Base-by-base conservation (phyloP, 148 eudicot genomes). In the Nepenthes gracilis region DNA sequence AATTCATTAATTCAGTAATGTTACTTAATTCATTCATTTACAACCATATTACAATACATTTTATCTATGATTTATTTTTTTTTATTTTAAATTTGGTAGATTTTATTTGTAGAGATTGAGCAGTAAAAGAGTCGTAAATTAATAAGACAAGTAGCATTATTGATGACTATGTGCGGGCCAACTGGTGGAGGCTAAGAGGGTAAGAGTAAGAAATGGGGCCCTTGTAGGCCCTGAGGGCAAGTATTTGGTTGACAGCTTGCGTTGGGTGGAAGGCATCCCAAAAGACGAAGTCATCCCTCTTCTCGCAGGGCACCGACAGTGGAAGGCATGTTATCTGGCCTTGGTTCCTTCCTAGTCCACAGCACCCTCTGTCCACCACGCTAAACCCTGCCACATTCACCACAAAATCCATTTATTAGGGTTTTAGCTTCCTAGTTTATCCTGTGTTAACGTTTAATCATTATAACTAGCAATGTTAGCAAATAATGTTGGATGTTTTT, bases 231-330 rank as follows among this genome's bases (percentile, higher is more conserved):
- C 61, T 70, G 12, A 15, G 55, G 50, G 89, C 97, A 23, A 91
- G 67, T 49, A 81, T 56, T 54, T 61, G 64, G 54, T 85, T 80
- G 9, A 74, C 87, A 35, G 70, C 79, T 69, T 87, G 71, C 0
- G 93, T 81, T 5, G 97, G 97, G 70, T 91, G 97, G 66, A 71
- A 90, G 35, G 89, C 89, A 64, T 90, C 97, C 97, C 97, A 90
- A 38, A 87, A 90, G 1, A 85, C 74, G 61, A 83, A 72, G 35
- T 82, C 67, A 10, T 62, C 72, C 71, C 97, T 83, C 56, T 87
- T 75, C 5, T 10, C 12, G 60, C 97, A 87, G 61, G 97, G 97
- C 2, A 75, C 59, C 55, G 71, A 66, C 12, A 85, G 62, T n/a
- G 97, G 97, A 23, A 83, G 75, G 60, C 97, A 91, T n/a, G 85